Conservation (phyloP, 495 filamentous ascomycete genomes). For the Hypoxylon rickii region DNA sequence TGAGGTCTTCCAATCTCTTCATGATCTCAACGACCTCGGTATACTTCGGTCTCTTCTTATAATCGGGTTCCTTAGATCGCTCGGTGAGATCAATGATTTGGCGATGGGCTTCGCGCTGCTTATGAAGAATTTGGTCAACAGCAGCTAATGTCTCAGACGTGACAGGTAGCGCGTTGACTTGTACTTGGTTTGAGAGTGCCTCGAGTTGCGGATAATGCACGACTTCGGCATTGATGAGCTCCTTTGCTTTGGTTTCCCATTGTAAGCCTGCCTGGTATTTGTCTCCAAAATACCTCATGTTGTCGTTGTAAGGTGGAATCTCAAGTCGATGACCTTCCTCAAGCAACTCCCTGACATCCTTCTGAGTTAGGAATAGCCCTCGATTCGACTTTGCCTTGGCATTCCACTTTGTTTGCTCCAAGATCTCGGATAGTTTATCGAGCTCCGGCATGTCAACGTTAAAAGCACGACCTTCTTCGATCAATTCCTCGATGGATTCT, state of each 20-base stretch:
- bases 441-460: slow-evolving; percentile 96
- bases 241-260: slow-evolving; percentile 94
- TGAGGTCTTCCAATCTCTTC: slow-evolving; percentile 82
- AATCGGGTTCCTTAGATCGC: slow-evolving; percentile 72
- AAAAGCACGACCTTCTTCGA: slow-evolving; percentile 84
- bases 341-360: slow-evolving; percentile 79
- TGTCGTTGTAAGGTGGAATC: slow-evolving; percentile 76
- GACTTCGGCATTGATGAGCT: slow-evolving; percentile 85
- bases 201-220: slow-evolving; percentile 95
- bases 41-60: slow-evolving; percentile 83
- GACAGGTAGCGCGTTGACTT: slow-evolving; percentile 78
- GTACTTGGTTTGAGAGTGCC: slow-evolving; percentile 75
- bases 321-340: slow-evolving; percentile 73
- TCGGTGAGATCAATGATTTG: slow-evolving; percentile 82
- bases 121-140: slow-evolving; percentile 91
- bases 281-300: slow-evolving; percentile 73
- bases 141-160: slow-evolving; percentile 76
- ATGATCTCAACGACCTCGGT: slow-evolving; percentile 87
- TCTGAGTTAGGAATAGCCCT: slow-evolving; percentile 65
- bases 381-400: slow-evolving; percentile 72
- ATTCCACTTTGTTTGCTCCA: slow-evolving; percentile 88
- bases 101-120: slow-evolving; percentile 92
- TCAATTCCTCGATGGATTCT: slow-evolving; percentile 82
- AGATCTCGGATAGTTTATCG: slow-evolving; percentile 75
- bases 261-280: slow-evolving; percentile 74